A percentile compares a stretch with the other conserved stretches of the same genome.
Evolutionary conservation across 176 grass and related monocot genomes (phyloP).

Genomic region (Carex myosuroides): DNA sequence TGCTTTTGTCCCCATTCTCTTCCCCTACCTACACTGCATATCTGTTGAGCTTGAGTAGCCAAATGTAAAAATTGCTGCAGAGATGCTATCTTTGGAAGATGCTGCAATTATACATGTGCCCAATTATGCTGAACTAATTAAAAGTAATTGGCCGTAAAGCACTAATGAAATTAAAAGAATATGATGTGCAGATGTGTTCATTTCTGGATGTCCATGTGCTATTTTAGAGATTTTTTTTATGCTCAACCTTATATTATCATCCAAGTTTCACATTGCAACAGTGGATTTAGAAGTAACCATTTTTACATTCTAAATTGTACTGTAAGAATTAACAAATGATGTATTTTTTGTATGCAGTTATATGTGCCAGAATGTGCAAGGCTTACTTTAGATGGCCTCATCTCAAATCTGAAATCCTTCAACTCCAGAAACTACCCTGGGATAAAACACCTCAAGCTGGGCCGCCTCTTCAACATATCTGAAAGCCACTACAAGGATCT

Average conservation of each 20-base stretch:
- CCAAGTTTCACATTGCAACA: background rate
- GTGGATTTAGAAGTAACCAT: background rate
- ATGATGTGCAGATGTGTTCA: background rate
- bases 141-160: background rate
- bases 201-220: background rate
- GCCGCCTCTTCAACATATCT: constrained; percentile 39
- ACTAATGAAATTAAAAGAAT: background rate
- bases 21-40: background rate
- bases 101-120: background rate
- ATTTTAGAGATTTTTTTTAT: background rate
- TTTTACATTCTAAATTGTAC: background rate
- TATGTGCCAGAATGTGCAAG: constrained; percentile 42
- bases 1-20: background rate
- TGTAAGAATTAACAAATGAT: background rate
- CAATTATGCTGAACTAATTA: background rate
- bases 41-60: background rate
- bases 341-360: constrained; percentile 41
- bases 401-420: constrained; percentile 58
- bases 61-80: background rate
- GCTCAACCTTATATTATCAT: background rate
- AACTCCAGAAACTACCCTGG: constrained; percentile 35
- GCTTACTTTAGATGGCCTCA: constrained; percentile 53
- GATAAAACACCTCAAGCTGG: constrained; percentile 61
- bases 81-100: background rate
- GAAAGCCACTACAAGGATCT: constrained; percentile 55